Evolutionary conservation across 1,284 basidiomycete genomes (phyloP), one percentile per base, ranked within the genome.

Genomic region (Austroboletus novae-zelandiae): DNA sequence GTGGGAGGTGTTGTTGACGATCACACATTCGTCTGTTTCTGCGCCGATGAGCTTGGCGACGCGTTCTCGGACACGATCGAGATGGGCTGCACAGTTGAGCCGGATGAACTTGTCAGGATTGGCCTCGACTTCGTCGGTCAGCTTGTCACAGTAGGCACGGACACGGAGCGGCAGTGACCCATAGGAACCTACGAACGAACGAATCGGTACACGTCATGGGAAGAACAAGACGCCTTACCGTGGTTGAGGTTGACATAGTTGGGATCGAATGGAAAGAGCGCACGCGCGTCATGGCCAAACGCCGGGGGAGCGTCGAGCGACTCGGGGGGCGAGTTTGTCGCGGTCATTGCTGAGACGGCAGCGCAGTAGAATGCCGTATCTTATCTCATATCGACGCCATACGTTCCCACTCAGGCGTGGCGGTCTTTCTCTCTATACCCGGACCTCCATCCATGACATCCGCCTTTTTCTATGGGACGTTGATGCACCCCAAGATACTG

Each of bases 391-490:
- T 34, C 13, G n/a, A 45, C 17, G 9, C 4, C 9, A n/a, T 39
- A 15, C 25, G 37, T 39, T 9, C 23, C n/a, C 36, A 29, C 43
- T 34, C 27, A 9, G 42, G 32, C 32, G 13, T 34, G 25, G 30
- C 29, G 18, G 5, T 40, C 41, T 17, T 20, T 40, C 43, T 0
- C 6, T 45, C 18, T 35, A 18, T n/a, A 37, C 35, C 35, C 46
- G 44, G 35, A 45, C 30, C 29, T 18, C 31, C 39, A 43, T 27
- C 54, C 8, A 66, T 62, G 67, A 30, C 43, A 27, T 69, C 74
- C 51, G 88, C 88, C 5, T 94, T 95, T 70, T 93, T 94, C 74
- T 94, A 95, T 65, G 93, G 93, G 27, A 92, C 89, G 0, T 69
- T 91, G 25, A 81, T 88, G 74, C 85, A 89, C 55, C 86, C 88